Base-by-base conservation (phyloP, 1,139 yeast genomes). In the Yamadazyma oceani region DNA sequence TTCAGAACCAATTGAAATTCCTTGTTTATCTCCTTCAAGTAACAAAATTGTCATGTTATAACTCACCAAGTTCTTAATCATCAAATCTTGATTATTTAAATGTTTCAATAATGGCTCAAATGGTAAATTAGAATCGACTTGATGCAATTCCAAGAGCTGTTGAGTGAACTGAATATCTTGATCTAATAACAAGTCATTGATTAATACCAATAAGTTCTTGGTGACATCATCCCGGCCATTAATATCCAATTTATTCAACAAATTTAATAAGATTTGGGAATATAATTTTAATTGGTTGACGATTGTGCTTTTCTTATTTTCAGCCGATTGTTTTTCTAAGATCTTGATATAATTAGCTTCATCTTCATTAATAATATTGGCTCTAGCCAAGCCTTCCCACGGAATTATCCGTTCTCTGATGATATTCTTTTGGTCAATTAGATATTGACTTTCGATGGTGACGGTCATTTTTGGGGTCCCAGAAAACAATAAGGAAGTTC, bases 381-480 rank as follows among this genome's bases (percentile, higher is more conserved):
- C 83, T 44, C 96, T 75, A 14, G 87, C 82, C 53, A 85, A 80
- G 7, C 95, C 95, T 55, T 86, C 95, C 97, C 97, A 90, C 17
- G 96, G 95, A 43, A 90, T 79, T 24, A 94, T 84, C 48, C 95
- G 78, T 44, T 86, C 85, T 51, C 94, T 75, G 49, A 87, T 82
- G 47, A 81, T 81, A 51, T 77, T 73, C 53, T 87, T 80, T 46
- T 85, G 78, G 52, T 88, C 96, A 47, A 81, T 82, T 53, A 87
- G 70, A 55, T 79, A 82, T 34, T 74, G 74, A 60, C 86, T 82
- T 51, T 83, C 87, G 47, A 75, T 57, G 13, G 21, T 6, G 11
- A 27, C 21, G 12, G 21, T 27, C 30, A 27, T 27, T 24, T 11
- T 24, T 5, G 12, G 12, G n/a, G n/a, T n/a, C n/a, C n/a, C n/a